Evolutionary conservation across 768 basidiomycete genomes (phyloP).

Genomic region (Punctularia strigosozonata): DNA sequence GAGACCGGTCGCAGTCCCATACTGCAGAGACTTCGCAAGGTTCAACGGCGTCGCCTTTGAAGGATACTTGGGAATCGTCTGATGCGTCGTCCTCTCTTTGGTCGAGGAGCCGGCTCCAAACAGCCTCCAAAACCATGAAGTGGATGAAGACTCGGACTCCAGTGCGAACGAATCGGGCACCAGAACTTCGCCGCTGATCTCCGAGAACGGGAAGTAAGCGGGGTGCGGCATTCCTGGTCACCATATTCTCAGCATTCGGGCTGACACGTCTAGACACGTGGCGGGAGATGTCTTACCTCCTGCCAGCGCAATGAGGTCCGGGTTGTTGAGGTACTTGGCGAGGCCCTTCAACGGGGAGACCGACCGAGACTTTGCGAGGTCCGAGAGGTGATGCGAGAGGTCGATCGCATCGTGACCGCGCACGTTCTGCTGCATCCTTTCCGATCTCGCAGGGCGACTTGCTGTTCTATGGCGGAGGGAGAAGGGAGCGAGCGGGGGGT

Average conservation of each 20-base stretch:
- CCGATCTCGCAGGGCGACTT: constrained; percentile 8
- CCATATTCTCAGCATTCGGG: background rate
- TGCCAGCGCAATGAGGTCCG: constrained; percentile 49
- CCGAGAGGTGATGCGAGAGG: constrained; percentile 63
- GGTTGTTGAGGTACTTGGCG: constrained; percentile 42
- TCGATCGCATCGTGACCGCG: constrained; percentile 54
- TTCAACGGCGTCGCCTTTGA: constrained; percentile 34
- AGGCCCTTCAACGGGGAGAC: constrained; percentile 56
- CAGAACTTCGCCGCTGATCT: constrained; percentile 43
- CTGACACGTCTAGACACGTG: background rate
- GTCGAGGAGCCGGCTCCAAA: constrained; percentile 22
- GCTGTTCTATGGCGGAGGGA: constrained; percentile 3
- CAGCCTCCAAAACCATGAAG: constrained; percentile 51
- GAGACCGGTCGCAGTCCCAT: constrained; percentile 41
- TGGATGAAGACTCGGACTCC: constrained; percentile 16
- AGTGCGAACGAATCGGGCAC: constrained; percentile 31
- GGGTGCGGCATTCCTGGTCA: constrained; percentile 49
- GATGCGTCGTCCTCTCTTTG: constrained; percentile 32
- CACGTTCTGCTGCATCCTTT: constrained; percentile 25
- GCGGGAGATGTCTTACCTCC: constrained; percentile 37
- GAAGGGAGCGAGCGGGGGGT: background rate
- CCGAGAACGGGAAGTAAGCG: constrained; percentile 59
- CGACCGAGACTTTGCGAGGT: constrained; percentile 32
- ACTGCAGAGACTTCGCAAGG: constrained; percentile 60
- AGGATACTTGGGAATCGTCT: constrained; percentile 55